These are phyloP conservation scores for Rachicladosporium sp. DNA, from an alignment of 2,329 filamentous ascomycete species.

Conservation along the genomic window DNA sequence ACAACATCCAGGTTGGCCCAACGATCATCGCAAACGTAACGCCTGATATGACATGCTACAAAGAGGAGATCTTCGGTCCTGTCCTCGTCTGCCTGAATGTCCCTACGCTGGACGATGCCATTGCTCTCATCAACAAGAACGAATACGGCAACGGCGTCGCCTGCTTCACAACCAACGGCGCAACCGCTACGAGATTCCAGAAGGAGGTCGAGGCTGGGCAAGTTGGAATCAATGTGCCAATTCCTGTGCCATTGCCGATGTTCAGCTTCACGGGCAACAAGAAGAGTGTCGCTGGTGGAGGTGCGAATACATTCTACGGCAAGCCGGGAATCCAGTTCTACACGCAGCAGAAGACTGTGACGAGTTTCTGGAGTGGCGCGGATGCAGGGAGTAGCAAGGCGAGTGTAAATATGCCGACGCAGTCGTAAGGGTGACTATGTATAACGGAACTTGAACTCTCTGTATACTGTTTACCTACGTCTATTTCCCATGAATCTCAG, in stretches of 20 bases:
- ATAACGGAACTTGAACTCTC: no score
- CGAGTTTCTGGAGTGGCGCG: conserved; percentile 73
- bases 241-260: conserved; percentile 43
- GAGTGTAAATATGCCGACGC: conserved; percentile 75
- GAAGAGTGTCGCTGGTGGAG: conserved; percentile 82
- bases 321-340: conserved; percentile 88
- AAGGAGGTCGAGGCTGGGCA: conserved; percentile 73
- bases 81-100: conserved; percentile 73
- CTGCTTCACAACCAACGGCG: conserved; percentile 69
- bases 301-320: conserved; percentile 90
- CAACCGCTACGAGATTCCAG: conserved; percentile 67
- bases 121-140: conserved; percentile 71
- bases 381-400: conserved; percentile 80
- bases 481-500: no score
- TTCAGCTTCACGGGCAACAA: conserved; percentile 49
- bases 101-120: conserved; percentile 64
- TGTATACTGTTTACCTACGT: no score
- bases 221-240: conserved; percentile 75
- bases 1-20: conserved; percentile 49
- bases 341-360: conserved; percentile 96
- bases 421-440: conserved; percentile 22
- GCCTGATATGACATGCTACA: conserved; percentile 71
- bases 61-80: conserved; percentile 74
- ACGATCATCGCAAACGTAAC: conserved; percentile 76
- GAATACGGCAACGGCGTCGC: conserved; percentile 79